Conservation (phyloP, 345 rosid genomes). For the Limnanthes douglasii region DNA sequence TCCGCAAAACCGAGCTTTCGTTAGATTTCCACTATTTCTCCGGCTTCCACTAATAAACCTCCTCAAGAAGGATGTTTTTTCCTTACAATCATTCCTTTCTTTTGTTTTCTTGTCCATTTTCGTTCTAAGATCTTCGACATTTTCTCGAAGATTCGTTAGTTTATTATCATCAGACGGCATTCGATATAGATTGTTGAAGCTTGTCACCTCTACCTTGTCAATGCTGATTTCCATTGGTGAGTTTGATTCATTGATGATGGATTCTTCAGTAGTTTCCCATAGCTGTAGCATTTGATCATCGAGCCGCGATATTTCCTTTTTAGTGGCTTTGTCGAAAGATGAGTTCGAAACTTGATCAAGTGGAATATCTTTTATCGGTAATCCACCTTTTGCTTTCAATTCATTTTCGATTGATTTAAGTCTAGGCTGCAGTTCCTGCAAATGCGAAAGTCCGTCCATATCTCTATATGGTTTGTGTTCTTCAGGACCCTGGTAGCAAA, state of each 20-base stretch:
- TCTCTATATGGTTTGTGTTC: slow-evolving; percentile 11
- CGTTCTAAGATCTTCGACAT: slow-evolving; percentile 33
- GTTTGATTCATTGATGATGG: slow-evolving; percentile 6
- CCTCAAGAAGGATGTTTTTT: slow-evolving; percentile 27
- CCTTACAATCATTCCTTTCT: slow-evolving; percentile 19
- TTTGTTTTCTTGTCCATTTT: slow-evolving; percentile 23
- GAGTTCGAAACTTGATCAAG: slow-evolving; percentile 72
- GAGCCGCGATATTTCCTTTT: slow-evolving; percentile 22
- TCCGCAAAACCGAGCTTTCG: slow-evolving; percentile 38
- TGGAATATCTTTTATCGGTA: slow-evolving; percentile 68
- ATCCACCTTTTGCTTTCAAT: slow-evolving; percentile 25
- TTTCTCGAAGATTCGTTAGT: slow-evolving; percentile 25
- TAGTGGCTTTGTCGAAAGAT: slow-evolving; percentile 36
- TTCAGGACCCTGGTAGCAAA: slow-evolving; percentile 15
- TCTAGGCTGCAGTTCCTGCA: slow-evolving; percentile 47
- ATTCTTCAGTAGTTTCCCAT: slow-evolving; percentile 42
- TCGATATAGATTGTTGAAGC: too few relatives aligned
- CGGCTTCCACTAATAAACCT: slow-evolving; percentile 30
- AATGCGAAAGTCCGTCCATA: slow-evolving; percentile 36
- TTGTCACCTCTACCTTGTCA: slow-evolving; percentile 31
- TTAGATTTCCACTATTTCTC: slow-evolving; percentile 17
- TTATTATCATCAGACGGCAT: slow-evolving; percentile 41
- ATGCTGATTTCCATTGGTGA: too few relatives aligned
- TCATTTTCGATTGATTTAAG: slow-evolving; percentile 52
- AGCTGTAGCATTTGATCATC: slow-evolving; percentile 45